Evolutionary conservation across 2,329 filamentous ascomycete genomes (phyloP).

Genomic region (Aspergillus udagawae): DNA sequence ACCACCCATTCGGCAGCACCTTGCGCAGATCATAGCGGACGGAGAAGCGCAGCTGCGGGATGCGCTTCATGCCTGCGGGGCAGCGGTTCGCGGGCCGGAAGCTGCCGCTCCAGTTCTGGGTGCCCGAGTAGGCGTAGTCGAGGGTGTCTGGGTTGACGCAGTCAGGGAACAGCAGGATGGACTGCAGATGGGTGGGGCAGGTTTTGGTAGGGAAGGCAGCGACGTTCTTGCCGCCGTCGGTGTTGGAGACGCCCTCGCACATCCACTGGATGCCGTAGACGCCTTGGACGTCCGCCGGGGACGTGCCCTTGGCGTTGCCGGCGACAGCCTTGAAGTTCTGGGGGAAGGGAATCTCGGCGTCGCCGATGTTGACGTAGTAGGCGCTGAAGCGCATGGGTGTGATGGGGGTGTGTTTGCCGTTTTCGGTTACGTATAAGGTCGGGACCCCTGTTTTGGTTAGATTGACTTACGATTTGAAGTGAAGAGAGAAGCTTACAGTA

Average conservation of each 20-base stretch:
- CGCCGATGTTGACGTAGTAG: constrained; percentile 12
- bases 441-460: constrained; percentile 9
- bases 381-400: constrained; percentile 12
- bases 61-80: constrained; percentile 11
- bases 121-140: constrained; percentile 4
- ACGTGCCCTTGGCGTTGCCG: constrained; percentile 3
- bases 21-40: constrained; percentile 12
- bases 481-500: constrained; percentile 11
- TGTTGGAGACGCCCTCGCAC: constrained; percentile 2
- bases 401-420: constrained; percentile 3
- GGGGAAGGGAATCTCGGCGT: constrained; percentile 14
- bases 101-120: background rate
- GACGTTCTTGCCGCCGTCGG: background rate
- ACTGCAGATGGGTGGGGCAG: constrained; percentile 10
- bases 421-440: constrained; percentile 10
- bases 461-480: background rate
- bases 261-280: constrained; percentile 1
- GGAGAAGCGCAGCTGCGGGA: constrained; percentile 15
- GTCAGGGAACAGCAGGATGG: constrained; percentile 13
- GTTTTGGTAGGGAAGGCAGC: constrained; percentile 11
- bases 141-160: constrained; percentile 11
- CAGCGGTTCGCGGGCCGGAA: constrained; percentile 7
- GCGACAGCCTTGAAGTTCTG: constrained; percentile 10
- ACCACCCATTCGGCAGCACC: constrained; percentile 13
- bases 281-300: background rate